phyloP scores from a whole-genome alignment of 306 rosid genomes.

The Datisca glomerata region DNA sequence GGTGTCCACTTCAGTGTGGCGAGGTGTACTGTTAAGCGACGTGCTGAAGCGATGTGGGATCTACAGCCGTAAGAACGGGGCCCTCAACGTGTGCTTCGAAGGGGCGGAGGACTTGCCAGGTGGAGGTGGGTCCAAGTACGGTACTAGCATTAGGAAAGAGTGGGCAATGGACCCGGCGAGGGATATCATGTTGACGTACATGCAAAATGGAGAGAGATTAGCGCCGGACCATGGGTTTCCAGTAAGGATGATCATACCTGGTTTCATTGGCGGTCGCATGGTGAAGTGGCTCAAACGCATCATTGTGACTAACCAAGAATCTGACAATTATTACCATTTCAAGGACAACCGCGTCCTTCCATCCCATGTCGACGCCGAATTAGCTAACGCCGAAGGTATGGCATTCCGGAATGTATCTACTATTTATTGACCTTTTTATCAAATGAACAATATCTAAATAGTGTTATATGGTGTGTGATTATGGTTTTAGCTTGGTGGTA shows the following conservation, averaged over 20 bases:
- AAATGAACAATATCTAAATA: no score
- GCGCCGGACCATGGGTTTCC: slow-evolving; percentile 84
- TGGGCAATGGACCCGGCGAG: slow-evolving; percentile 65
- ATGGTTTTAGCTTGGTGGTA: slow-evolving; percentile 99
- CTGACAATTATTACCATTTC: slow-evolving; percentile 46
- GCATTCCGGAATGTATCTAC: no score
- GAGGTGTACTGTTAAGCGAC: slow-evolving; percentile 39
- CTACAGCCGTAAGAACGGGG: slow-evolving; percentile 28
- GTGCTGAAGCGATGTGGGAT: slow-evolving; percentile 54
- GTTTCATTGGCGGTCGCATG: slow-evolving; percentile 72
- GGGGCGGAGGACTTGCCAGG: slow-evolving; percentile 73
- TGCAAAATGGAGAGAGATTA: slow-evolving; percentile 62
- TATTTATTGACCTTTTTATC: no score
- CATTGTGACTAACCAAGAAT: slow-evolving; percentile 43
- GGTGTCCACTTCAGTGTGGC: slow-evolving; percentile 64
- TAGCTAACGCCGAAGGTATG: slow-evolving; percentile 63
- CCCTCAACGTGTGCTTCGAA: slow-evolving; percentile 59
- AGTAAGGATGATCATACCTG: slow-evolving; percentile 57
- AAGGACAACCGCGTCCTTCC: slow-evolving; percentile 73
- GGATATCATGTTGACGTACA: slow-evolving; percentile 65
- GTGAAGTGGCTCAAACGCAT: slow-evolving; percentile 83
- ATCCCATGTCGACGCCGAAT: slow-evolving; percentile 68
- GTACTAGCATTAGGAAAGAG: slow-evolving; percentile 46
- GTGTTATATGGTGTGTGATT: no score
- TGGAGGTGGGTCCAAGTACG: slow-evolving; percentile 73